phyloP scores from a whole-genome alignment of 441 rosid species.

The Erodium chrysanthum region DNA sequence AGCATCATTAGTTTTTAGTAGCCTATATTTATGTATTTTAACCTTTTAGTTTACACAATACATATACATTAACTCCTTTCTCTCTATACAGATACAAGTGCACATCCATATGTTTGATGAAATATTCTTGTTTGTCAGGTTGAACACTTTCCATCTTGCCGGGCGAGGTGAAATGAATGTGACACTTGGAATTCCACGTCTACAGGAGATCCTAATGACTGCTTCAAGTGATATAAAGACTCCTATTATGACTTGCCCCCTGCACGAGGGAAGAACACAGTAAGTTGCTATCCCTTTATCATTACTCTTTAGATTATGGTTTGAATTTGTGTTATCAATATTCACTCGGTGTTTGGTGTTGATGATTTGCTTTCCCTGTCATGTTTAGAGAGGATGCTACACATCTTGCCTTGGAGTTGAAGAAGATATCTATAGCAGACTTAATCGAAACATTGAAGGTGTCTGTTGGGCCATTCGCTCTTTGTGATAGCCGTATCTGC shows the following conservation, averaged over 20 bases:
- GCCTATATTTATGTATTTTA: background rate
- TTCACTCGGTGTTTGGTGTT: background rate
- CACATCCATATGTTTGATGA: background rate
- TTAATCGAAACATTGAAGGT: constrained; percentile 62
- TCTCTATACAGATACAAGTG: background rate
- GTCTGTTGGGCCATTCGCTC: constrained; percentile 45
- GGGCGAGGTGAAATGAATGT: constrained; percentile 99
- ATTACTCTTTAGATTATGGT: no score
- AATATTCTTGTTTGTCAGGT: constrained; percentile 33
- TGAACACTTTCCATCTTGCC: constrained; percentile 98
- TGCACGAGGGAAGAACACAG: constrained; percentile 52
- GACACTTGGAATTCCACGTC: constrained; percentile 90
- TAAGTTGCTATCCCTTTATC: constrained; percentile 30
- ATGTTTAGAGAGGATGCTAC: constrained; percentile 62
- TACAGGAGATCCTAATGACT: constrained; percentile 92
- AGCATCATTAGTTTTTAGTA: background rate
- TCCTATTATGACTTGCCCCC: constrained; percentile 92
- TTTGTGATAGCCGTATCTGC: constrained; percentile 33
- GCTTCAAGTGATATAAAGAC: constrained; percentile 76
- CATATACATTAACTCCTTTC: background rate
- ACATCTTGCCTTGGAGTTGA: constrained; percentile 58
- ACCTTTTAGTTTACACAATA: background rate
- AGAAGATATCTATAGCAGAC: constrained; percentile 75
- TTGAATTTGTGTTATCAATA: background rate
- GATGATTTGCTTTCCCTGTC: background rate